These are phyloP conservation scores for Cladosporium halotolerans DNA, from an alignment of 2,329 filamentous ascomycete genomes.

Conservation along the genomic window DNA sequence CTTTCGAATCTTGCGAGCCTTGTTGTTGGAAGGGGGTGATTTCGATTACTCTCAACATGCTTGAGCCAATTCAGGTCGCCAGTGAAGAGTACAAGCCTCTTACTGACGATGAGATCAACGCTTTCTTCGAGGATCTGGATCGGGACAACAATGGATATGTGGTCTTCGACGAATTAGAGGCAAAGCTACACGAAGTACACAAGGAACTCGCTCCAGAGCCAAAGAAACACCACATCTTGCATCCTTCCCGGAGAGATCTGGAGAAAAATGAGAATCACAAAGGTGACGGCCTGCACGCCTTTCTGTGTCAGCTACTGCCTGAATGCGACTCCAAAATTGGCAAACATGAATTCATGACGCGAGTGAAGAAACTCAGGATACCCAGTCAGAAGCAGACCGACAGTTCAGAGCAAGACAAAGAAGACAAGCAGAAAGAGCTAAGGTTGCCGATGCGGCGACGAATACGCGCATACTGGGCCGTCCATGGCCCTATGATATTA, in stretches of 20 bases:
- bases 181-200: constrained; percentile 49
- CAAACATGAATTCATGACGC: constrained; percentile 45
- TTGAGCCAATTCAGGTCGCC: constrained; percentile 7
- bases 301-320: constrained; percentile 46
- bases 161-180: constrained; percentile 48
- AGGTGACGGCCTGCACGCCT: constrained; percentile 42
- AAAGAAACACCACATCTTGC: constrained; percentile 41
- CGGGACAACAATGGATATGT: constrained; percentile 47
- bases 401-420: constrained; percentile 42
- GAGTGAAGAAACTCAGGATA: constrained; percentile 55
- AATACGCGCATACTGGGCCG: constrained; percentile 49
- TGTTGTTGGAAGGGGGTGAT: neutral
- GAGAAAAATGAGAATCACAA: constrained; percentile 27
- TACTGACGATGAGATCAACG: constrained; percentile 45
- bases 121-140: constrained; percentile 50
- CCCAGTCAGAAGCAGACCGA: constrained; percentile 52
- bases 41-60: neutral
- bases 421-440: constrained; percentile 34
- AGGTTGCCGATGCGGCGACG: constrained; percentile 42
- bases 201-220: constrained; percentile 45
- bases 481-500: constrained; percentile 47
- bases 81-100: constrained; percentile 26
- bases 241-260: constrained; percentile 25
- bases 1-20: neutral
- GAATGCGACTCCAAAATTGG: constrained; percentile 38